Base-by-base conservation (phyloP, 495 filamentous ascomycete species). In the Neurospora sp. region DNA sequence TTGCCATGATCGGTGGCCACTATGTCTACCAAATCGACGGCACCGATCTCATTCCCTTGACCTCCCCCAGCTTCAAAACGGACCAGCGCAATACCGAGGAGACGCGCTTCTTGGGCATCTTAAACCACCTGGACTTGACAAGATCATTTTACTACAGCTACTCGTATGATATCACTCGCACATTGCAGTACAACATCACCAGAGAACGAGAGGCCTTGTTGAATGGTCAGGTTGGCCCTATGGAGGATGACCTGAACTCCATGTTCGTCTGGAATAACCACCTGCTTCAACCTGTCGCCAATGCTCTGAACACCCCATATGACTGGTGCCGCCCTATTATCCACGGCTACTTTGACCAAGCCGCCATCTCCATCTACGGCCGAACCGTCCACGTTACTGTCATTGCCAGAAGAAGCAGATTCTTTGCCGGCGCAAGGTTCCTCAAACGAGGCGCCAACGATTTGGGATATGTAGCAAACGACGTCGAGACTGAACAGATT, bases 181-280 rank as follows among this genome's bases (percentile, higher is more conserved):
- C 93, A 1, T 85, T 99, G 71, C 96, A 99, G 79, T 88, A 95
- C 77, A 99, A 98, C 80, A 94, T 98, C 75, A 91, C 90, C 70
- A 88, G 90, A 48, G 93, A 97, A 82, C 87, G 96, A 68, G 85
- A 88, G 42, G 87, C 88, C 20, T 79, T 96, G 68, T 79, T 86
- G 38, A 84, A 89, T 74, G 94, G 91, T n/a, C 79, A 84, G 16
- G 82, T 87, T 2, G 86, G 86, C 68, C 82, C 86, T 4, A 83
- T 85, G 38, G 84, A 86, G 10, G 86, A 88, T 37, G 90, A 97
- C 76, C 90, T 91, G 79, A 96, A 98, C 74, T 88, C 91, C 31
- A 99, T 99, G 96, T 98, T 98, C 78, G 91, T 98, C 18, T 99
- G 96, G 96, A 99, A 99, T 73, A 88, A 92, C 74, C 92, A 98